Evolutionary conservation across 2,329 filamentous ascomycete species (phyloP).

Genomic region (Elsinoe batatas): DNA sequence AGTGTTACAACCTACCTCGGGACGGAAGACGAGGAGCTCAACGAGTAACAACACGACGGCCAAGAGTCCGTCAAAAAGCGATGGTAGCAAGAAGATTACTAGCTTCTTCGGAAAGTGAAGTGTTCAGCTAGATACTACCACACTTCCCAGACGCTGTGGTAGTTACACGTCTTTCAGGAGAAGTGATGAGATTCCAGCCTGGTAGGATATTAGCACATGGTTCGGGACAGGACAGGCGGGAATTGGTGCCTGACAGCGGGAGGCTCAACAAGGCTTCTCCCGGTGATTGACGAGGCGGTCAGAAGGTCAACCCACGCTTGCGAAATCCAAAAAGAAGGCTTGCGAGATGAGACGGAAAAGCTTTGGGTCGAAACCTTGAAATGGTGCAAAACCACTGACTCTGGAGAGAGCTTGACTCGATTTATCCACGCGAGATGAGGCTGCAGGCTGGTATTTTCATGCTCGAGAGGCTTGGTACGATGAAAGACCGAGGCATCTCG

Average conservation of each 20-base stretch:
- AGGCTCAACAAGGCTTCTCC: constrained; percentile 8
- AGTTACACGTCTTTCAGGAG: background rate
- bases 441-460: background rate
- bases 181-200: background rate
- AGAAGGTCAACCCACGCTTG: background rate
- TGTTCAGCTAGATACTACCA: too few relatives aligned
- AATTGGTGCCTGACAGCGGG: constrained; percentile 4
- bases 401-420: background rate
- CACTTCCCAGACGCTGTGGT: too few relatives aligned
- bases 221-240: background rate
- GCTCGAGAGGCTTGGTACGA: background rate
- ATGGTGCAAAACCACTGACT: background rate
- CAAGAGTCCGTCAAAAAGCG: constrained; percentile 36
- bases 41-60: constrained; percentile 44
- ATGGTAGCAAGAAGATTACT: constrained; percentile 49
- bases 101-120: constrained; percentile 44
- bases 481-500: background rate
- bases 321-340: background rate
- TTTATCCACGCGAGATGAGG: background rate
- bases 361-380: background rate
- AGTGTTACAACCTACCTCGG: constrained; percentile 17
- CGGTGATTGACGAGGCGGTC: background rate
- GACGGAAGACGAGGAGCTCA: constrained; percentile 45
- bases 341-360: background rate
- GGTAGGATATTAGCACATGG: background rate